Evolutionary conservation across 2,329 filamentous ascomycete species (phyloP).

Genomic region (Apiospora marii): DNA sequence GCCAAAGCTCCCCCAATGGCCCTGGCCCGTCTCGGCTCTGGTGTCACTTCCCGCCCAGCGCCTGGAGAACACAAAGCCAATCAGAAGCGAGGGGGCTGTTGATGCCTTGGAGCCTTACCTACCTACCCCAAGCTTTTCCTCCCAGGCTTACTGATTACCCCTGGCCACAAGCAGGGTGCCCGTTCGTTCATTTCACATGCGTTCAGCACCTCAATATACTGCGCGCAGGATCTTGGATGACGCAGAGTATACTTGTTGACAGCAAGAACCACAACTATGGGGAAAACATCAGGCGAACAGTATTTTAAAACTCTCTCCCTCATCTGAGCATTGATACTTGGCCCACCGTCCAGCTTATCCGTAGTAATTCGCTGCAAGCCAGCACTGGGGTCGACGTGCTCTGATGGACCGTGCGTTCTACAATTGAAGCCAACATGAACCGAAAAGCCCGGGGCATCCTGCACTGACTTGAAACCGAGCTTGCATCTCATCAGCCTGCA

Average conservation of each 20-base stretch:
- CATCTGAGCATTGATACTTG: background rate
- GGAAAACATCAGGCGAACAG: background rate
- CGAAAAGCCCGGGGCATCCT: slow-evolving; percentile 2
- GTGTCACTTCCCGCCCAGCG: slow-evolving; percentile 13
- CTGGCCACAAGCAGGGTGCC: background rate
- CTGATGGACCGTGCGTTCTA: slow-evolving; percentile 9
- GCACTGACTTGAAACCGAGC: slow-evolving; percentile 6
- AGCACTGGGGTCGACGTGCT: background rate
- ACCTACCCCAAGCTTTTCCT: background rate
- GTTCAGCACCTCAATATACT: background rate
- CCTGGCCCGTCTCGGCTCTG: background rate
- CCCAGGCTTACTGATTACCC: background rate
- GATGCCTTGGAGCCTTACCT: slow-evolving; percentile 14
- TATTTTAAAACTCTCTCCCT: background rate
- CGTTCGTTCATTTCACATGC: background rate
- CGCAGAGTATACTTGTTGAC: background rate
- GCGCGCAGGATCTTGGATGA: slow-evolving; percentile 1
- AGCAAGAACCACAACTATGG: background rate
- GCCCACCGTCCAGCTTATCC: slow-evolving; percentile 1
- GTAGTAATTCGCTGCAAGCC: background rate
- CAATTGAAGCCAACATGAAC: slow-evolving; percentile 6
- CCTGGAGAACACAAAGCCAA: slow-evolving; percentile 15
- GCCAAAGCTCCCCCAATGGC: slow-evolving; percentile 14
- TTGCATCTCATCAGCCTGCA: slow-evolving; percentile 9
- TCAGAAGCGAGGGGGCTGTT: background rate